These are phyloP conservation scores for Selaginella moellendorffii DNA, from an alignment of 75 land plant genomes.

Conservation along the genomic window DNA sequence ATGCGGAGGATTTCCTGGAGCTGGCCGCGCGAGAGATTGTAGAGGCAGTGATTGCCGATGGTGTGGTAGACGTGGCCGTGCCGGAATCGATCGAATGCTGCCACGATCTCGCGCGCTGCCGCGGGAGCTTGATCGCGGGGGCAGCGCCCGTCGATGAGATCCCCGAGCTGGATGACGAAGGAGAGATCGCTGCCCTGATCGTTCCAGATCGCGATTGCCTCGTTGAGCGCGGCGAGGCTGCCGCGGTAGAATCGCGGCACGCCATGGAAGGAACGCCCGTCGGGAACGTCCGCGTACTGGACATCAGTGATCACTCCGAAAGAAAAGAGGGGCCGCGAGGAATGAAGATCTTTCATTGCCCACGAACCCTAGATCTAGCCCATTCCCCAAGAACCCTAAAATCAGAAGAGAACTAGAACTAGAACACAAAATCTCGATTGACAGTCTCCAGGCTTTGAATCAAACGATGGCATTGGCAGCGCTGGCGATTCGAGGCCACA, in stretches of 20 bases:
- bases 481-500: slow-evolving; percentile 59
- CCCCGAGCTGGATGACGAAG: slow-evolving; percentile 77
- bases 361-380: too few species aligned
- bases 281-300: slow-evolving; percentile 88
- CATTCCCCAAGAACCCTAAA: too few species aligned
- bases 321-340: slow-evolving; percentile 79
- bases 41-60: slow-evolving; percentile 94
- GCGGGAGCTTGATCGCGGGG: slow-evolving; percentile 52
- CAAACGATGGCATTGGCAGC: slow-evolving; percentile 39
- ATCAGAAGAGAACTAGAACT: too few species aligned
- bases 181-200: slow-evolving; percentile 25
- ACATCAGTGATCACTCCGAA: slow-evolving; percentile 92
- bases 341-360: too few species aligned
- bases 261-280: slow-evolving; percentile 73
- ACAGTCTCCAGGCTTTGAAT: too few species aligned
- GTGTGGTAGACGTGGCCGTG: slow-evolving; percentile 73
- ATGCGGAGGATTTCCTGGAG: slow-evolving; percentile 43
- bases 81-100: slow-evolving; percentile 48
- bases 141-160: slow-evolving; percentile 90
- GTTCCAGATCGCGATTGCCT: slow-evolving; percentile 78
- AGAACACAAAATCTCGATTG: too few species aligned
- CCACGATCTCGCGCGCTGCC: slow-evolving; percentile 35
- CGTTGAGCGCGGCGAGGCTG: slow-evolving; percentile 48
- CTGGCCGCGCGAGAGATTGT: slow-evolving; percentile 66
- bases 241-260: slow-evolving; percentile 80